Base-by-base conservation (phyloP, 306 rosid genomes). In the Sicyos edulis region DNA sequence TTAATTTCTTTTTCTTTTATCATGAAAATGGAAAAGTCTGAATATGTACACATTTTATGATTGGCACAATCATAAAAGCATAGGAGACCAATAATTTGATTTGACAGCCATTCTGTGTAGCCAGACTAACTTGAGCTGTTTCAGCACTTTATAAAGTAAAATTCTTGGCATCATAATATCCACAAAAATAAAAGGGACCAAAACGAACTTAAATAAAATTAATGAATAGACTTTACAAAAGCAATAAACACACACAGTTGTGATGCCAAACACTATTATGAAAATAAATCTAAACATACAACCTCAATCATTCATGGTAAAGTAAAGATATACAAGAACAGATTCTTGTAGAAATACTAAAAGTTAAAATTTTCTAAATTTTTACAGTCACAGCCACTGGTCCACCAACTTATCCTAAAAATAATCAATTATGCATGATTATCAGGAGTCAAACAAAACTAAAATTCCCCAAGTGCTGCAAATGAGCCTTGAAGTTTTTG, bases 101-200 rank as follows among this genome's bases (percentile, higher is more conserved):
- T 49, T 68, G 72, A 68, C 72, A 21, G 72, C 72, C 57, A 19
- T 7, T 34, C 72, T 47, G 49, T 45, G 47, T 45, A 21, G 53
- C 56, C 40, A 68, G 56, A 49, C 72, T 68, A 68, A 67, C 72
- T 67, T 44, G 72, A 45, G 72, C 37, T 45, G 72, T 45, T 67
- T 45, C 72, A 67, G 72, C 54, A 20, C 55, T 67, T 49, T 22
- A 68, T 47, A 68, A 68, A 68, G 72, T 45, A 22, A 45, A 22
- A 68, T 49, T 68, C 57, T 22, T 68, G 72, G 56, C 72, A 68
- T 13, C 56, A 20, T 49, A 68, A 68, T 47, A 68, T 68, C 56
- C 55, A 68, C 72, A 68, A 68, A 68, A 45, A 45, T 53, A n/a
- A 34, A 26, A 70, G 50, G 49, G 74, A 10, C 60, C 24, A 34